These are phyloP conservation scores for Camellia japonica DNA, from an alignment of 148 eudicot genomes.

Conservation along the genomic window DNA sequence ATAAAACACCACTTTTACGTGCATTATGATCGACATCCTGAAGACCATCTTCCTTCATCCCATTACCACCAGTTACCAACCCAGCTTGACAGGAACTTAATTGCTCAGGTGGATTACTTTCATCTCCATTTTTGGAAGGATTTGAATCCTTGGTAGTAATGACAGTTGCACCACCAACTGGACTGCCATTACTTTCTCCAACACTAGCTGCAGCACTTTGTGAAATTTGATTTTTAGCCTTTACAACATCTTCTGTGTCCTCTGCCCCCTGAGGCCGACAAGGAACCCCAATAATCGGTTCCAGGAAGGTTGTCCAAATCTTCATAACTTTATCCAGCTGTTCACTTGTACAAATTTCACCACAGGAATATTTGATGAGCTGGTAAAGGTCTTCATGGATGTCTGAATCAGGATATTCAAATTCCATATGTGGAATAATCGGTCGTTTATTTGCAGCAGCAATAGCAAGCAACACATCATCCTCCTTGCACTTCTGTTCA, in stretches of 20 bases:
- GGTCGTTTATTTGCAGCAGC: slow-evolving; percentile 62
- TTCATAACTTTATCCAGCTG: slow-evolving; percentile 81
- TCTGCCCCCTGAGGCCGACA: slow-evolving; percentile 44
- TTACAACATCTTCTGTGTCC: slow-evolving; percentile 45
- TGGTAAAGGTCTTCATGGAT: slow-evolving; percentile 82
- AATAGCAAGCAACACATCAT: slow-evolving; percentile 53
- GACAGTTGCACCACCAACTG: slow-evolving; percentile 25
- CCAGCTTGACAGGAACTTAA: slow-evolving; percentile 25
- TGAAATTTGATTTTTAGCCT: slow-evolving; percentile 28
- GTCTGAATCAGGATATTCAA: slow-evolving; percentile 61
- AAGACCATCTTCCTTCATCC: slow-evolving; percentile 42
- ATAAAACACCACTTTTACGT: slow-evolving; percentile 11
- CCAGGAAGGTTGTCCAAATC: slow-evolving; percentile 80
- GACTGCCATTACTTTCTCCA: slow-evolving; percentile 40
- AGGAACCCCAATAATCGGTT: slow-evolving; percentile 71
- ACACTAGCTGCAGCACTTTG: slow-evolving; percentile 29
- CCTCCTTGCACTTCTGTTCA: slow-evolving; percentile 54
- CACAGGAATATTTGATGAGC: slow-evolving; percentile 74
- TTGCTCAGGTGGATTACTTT: slow-evolving; percentile 23
- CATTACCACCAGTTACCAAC: slow-evolving; percentile 31
- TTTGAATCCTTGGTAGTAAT: slow-evolving; percentile 29
- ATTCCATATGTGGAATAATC: slow-evolving; percentile 60
- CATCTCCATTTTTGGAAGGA: slow-evolving; percentile 37
- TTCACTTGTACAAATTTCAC: slow-evolving; percentile 70
- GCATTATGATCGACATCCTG: slow-evolving; percentile 29